These are phyloP conservation scores for Vitis hybrid DNA, from an alignment of 177 flowering plant species.

Conservation along the genomic window DNA sequence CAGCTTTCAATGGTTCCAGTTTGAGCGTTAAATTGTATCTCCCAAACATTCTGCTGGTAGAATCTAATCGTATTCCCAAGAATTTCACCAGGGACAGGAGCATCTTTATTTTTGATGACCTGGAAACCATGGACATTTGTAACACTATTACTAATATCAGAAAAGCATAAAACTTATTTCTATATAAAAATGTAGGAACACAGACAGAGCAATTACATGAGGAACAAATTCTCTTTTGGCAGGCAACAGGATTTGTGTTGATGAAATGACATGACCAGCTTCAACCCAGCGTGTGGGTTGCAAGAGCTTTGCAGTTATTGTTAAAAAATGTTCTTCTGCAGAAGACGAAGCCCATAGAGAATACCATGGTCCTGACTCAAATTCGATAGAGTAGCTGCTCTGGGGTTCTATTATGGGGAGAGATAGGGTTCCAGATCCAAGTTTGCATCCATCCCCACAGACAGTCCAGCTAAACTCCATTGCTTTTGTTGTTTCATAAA, in stretches of 20 bases:
- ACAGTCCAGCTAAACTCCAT: constrained; percentile 66
- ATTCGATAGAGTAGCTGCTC: constrained; percentile 51
- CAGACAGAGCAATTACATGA: constrained; percentile 45
- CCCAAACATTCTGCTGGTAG: constrained; percentile 52
- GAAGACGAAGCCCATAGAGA: constrained; percentile 49
- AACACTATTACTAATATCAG: not conserved
- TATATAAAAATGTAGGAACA: no score
- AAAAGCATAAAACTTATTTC: not conserved
- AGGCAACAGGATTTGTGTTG: constrained; percentile 72
- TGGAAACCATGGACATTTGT: constrained; percentile 24
- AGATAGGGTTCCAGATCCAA: constrained; percentile 69
- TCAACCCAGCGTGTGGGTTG: constrained; percentile 73
- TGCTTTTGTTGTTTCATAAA: constrained; percentile 59
- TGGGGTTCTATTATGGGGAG: constrained; percentile 68
- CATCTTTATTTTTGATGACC: constrained; percentile 48
- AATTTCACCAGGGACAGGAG: constrained; percentile 39
- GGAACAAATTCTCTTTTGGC: constrained; percentile 35
- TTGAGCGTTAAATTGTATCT: constrained; percentile 52
- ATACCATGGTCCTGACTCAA: constrained; percentile 74
- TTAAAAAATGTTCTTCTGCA: constrained; percentile 64
- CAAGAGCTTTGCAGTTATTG: constrained; percentile 54
- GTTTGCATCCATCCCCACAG: constrained; percentile 70
- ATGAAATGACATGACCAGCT: constrained; percentile 77
- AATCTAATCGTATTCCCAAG: constrained; percentile 49
- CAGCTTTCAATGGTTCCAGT: constrained; percentile 79